Base-by-base conservation (phyloP, 2,329 filamentous ascomycete species). In the Venturiaceae sp. region DNA sequence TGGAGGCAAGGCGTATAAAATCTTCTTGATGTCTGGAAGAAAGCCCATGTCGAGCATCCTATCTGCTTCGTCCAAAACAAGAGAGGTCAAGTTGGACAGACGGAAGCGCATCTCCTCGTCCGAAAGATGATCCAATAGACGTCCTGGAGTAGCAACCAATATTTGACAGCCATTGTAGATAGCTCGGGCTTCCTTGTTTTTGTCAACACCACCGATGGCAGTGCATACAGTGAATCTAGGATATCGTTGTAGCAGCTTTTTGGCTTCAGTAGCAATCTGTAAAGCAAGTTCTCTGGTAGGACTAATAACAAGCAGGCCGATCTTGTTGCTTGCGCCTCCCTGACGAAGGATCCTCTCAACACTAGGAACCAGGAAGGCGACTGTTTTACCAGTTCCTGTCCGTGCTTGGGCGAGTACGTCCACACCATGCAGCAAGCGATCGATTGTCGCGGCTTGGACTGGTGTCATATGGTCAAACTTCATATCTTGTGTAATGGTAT, bases 1-100 rank as follows among this genome's bases (percentile, higher is more conserved):
- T 7, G 82, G 76, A 1, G 83, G 84, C 67, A 90, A 86, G 16
- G 77, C 84, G 52, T 83, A 83, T 58, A 97, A 84, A 67, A 97
- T 97, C 67, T 85, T 83, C 71, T 90, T 88, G 71, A 99, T 95
- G 66, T 96, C 91, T 63, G 96, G 90, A 73, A 97, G 94, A 72
- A 99, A 99, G 3, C 94, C 94, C 75, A 92, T 96, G 75, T 99
- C 94, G 47, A 99, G 82, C 94, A 99, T 97, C 62, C 94, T 87
- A 71, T 99, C 94, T 11, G 94, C 94, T 77, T 99, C 94, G 69
- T 99, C 94, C 6, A 99, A 83, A 1, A 99, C 92, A 41, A 94
- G 84, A 3, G 79, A 77, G 61, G 77, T 68, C 96, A 97, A 62
- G 79, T 81, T 54, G 86, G 87, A 63, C 83, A 84, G 62, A 82